Evolutionary conservation across 129 eudicot genomes (phyloP), one percentile per base, ranked within the genome.

Genomic region (Artemisia argyi): DNA sequence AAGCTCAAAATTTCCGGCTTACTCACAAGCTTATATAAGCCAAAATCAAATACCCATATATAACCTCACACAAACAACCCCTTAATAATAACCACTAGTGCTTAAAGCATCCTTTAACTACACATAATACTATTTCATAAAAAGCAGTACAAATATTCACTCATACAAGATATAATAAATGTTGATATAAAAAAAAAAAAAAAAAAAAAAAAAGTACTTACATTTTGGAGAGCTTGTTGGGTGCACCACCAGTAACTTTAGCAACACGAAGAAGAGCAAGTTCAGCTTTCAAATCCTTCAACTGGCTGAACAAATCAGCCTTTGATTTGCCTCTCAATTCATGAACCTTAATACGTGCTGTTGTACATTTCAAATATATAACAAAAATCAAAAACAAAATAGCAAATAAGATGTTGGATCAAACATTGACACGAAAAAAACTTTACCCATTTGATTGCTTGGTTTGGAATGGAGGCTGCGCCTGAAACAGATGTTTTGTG

Each of bases 151-250:
- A n/a, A n/a, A n/a, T n/a, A n/a, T n/a, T n/a, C n/a, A n/a, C n/a
- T n/a, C n/a, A n/a, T 24, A 24, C 26, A 24, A 24, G 26, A 24
- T 24, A 24, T 24, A 24, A 24, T 2, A 24, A 24, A 24, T 24
- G 26, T 24, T 1, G 1, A 24, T 24, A 24, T 20, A 20, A 20
- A 20, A 20, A 20, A 1, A 20, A 24, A 2, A 2, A 26, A 26
- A 26, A 26, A 6, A 30, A 30, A 6, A 0, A 30, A 26, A n/a
- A n/a, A n/a, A n/a, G n/a, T n/a, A n/a, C n/a, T n/a, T 71, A 85
- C 89, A 89, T 86, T 73, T 86, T 86, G 53, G 96, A 89, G 76
- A 89, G 89, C 84, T 89, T 89, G 83, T 89, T 89, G 2, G 92
- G 88, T 2, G 92, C 96, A 28, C 96, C 96, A 42, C 96, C 92